Evolutionary conservation across 202 grass and related monocot species (phyloP), one percentile per base, ranked within the genome.

Genomic region (Hordeum pubiflorum): DNA sequence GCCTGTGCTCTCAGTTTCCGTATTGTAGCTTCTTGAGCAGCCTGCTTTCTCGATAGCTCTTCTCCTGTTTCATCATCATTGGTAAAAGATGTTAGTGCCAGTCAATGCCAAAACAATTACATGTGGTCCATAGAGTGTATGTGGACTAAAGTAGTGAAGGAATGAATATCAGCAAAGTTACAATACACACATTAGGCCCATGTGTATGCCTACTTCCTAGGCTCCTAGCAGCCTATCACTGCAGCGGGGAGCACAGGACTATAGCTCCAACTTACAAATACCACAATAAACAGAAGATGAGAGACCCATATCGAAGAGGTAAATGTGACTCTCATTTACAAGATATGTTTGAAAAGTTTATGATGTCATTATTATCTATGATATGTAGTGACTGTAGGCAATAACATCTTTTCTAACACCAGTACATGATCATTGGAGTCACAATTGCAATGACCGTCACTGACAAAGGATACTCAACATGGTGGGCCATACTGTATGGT

Each of bases 41-140:
- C 97, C 90, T 99, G 97, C 72, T 99, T 99, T 91, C 87, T 96
- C 23, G 97, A 99, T 76, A 99, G 79, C 66, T 99, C 97, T 84
- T 99, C 97, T 46, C 97, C 97, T 99, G 79, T 89, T 89, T 58
- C 50, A 54, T 54, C 77, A 92, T 77, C 77, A 92, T 77, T 80
- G 46, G 41, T 64, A 71, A 86, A 58, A 75, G 67, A 48, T 48
- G 54, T 38, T 56, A 3, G 63, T 77, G 63, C 20, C 56, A 83
- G 23, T 33, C 38, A 24, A 75, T 74, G 38, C 29, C 14, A 32
- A 20, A 62, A 33, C 37, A 56, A 58, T 54, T 15, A 86, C 41
- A 50, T 15, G 33, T 10, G 7, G 36, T 2, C 33, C 43, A 22
- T 33, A 20, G 57, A 55, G 8, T 75, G 33, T 55, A 81, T 63